These are phyloP conservation scores for Salix arbutifolia DNA, from an alignment of 345 rosid species.

Conservation along the genomic window DNA sequence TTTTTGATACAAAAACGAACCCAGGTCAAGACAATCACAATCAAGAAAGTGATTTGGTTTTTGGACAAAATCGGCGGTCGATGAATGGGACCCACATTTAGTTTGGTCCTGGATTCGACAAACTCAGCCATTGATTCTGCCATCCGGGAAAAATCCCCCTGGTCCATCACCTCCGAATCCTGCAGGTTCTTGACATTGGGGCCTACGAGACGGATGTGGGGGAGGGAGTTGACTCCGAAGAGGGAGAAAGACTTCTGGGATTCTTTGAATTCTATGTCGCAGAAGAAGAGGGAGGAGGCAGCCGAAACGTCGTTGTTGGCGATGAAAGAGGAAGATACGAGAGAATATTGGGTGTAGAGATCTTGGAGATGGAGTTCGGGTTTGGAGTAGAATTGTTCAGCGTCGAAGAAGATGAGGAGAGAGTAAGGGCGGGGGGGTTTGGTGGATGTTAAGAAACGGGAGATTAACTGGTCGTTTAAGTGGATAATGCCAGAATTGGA, in stretches of 20 bases:
- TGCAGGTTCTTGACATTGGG: slow-evolving; percentile 46
- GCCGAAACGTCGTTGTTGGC: slow-evolving; percentile 55
- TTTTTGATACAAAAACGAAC: slow-evolving; percentile 48
- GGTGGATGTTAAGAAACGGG: slow-evolving; percentile 68
- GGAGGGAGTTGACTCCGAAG: slow-evolving; percentile 82
- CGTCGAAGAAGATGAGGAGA: slow-evolving; percentile 83
- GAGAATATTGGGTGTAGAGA: slow-evolving; percentile 59
- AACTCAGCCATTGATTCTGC: slow-evolving; percentile 86
- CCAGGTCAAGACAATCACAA: slow-evolving; percentile 32
- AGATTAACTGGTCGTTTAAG: slow-evolving; percentile 66
- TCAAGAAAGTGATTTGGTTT: slow-evolving; percentile 35
- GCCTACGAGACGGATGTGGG: slow-evolving; percentile 76
- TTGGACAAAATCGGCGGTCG: slow-evolving; percentile 63
- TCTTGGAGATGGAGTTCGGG: slow-evolving; percentile 66
- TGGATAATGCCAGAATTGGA: slow-evolving; percentile 68
- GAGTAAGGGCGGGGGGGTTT: slow-evolving; percentile 71
- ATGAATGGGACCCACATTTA: slow-evolving; percentile 61
- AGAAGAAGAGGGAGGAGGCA: slow-evolving; percentile 58
- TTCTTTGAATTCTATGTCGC: slow-evolving; percentile 68
- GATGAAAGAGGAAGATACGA: slow-evolving; percentile 69
- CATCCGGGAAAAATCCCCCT: slow-evolving; percentile 57
- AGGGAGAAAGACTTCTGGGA: slow-evolving; percentile 62
- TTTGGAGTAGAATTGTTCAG: slow-evolving; percentile 60
- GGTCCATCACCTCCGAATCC: slow-evolving; percentile 70
- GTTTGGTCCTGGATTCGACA: slow-evolving; percentile 52